Conservation (phyloP, 140 eudicot genomes). For the Erigeron philadelphicus region DNA sequence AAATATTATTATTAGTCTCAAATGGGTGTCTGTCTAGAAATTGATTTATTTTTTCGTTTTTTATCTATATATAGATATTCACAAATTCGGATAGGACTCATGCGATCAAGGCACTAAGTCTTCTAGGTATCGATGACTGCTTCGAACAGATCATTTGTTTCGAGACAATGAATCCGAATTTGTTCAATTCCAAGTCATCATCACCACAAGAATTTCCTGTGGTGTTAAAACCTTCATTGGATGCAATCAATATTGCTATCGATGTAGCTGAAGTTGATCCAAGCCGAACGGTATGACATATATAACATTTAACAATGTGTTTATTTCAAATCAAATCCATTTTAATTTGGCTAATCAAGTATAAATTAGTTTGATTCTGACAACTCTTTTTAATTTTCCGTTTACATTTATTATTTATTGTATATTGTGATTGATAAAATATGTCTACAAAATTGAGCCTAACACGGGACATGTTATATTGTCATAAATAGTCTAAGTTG, state of each 20-base stretch:
- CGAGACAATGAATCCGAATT: conserved; percentile 78
- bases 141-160: conserved; percentile 79
- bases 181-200: conserved; percentile 42
- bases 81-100: conserved; percentile 81
- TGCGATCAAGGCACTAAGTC: conserved; percentile 65
- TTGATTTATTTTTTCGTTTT: background rate
- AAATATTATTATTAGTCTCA: background rate
- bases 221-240: conserved; percentile 70
- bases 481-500: too few relatives aligned
- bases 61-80: conserved; percentile 54
- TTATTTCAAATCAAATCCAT: too few relatives aligned
- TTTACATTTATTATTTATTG: too few relatives aligned
- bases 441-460: too few relatives aligned
- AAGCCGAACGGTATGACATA: conserved; percentile 58
- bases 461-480: too few relatives aligned
- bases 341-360: too few relatives aligned
- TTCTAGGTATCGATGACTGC: conserved; percentile 69
- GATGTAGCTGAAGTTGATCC: conserved; percentile 65
- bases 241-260: conserved; percentile 69
- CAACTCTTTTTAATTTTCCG: too few relatives aligned
- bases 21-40: too few relatives aligned
- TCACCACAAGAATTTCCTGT: conserved; percentile 73
- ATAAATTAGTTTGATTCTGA: too few relatives aligned
- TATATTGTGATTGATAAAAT: too few relatives aligned
- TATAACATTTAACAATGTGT: background rate